Evolutionary conservation across 73 alveolate genomes (phyloP), one percentile per base, ranked within the genome.

Genomic region (Paramecium octaurelia): DNA sequence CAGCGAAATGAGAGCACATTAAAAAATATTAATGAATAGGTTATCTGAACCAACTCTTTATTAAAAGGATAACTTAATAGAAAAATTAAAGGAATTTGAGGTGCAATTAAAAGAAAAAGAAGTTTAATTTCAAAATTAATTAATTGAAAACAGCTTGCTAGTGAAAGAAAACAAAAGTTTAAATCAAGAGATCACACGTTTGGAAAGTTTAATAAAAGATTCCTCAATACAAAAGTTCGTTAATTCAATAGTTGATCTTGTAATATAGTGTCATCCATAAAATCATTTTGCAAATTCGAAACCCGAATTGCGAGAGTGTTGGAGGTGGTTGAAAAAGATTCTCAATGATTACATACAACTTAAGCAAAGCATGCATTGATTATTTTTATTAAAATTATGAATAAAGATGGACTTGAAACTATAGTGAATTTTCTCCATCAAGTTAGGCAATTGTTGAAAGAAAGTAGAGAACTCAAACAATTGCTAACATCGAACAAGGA

Each of bases 321-420:
- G 91, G 91, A 80, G 91, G n/a, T 80, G 91, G 91, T 35, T 80
- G 46, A 80, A 80, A 46, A 34, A 23, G 43, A 80, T 80, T 44
- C 73, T 80, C 48, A 42, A 80, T 44, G 91, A 80, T 31, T 80
- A 80, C 73, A 80, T 80, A 40, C 35, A 43, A 11, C 9, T 80
- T 10, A 80, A 80, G 34, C 50, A 42, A 44, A 50, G 73, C 46
- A 20, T 21, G 54, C n/a, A 48, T 42, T 80, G 43, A 80, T 80
- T 42, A 44, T 44, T 42, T 42, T 44, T 54, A 54, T 42, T 80
- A 42, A 43, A 16, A 80, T 80, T 24, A 48, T 44, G 64, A 73
- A 73, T 73, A 73, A n/a, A 40, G 87, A 73, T 73, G 68, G 87
- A 36, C n/a, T 73, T 36, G 91, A 80, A 20, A n/a, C 57, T 6